Conservation (phyloP, 1,284 basidiomycete genomes). For the Apiotrichum montevideense region DNA sequence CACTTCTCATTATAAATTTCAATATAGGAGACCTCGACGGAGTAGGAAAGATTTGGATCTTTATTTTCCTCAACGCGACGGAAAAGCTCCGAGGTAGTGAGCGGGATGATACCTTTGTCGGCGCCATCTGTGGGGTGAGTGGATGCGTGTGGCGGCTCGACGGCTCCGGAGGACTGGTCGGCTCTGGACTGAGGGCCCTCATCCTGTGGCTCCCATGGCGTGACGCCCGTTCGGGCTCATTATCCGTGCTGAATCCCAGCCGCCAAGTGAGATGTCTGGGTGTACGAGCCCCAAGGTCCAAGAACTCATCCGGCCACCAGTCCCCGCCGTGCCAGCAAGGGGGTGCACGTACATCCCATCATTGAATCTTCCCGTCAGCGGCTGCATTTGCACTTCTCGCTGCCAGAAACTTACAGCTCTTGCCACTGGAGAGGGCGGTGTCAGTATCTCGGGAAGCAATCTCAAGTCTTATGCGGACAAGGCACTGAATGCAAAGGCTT, state of each 20-base stretch:
- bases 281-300: no score
- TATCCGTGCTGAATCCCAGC: no score
- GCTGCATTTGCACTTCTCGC: background rate
- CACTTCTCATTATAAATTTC: constrained; percentile 94
- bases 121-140: constrained; percentile 61
- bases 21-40: constrained; percentile 96
- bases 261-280: no score
- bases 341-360: constrained; percentile 82
- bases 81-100: constrained; percentile 91
- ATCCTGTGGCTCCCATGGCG: no score
- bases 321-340: no score
- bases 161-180: background rate
- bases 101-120: constrained; percentile 95
- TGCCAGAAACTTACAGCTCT: constrained; percentile 36
- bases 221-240: no score
- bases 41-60: constrained; percentile 70
- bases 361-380: constrained; percentile 58
- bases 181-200: no score
- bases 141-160: no score
- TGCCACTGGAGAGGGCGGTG: constrained; percentile 27
- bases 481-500: no score
- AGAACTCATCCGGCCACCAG: no score
- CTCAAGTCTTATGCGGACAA: no score
- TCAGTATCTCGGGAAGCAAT: background rate
- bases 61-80: constrained; percentile 65